Evolutionary conservation across 2,329 filamentous ascomycete species (phyloP).

Genomic region (Phyllosticta paracitricarpa): DNA sequence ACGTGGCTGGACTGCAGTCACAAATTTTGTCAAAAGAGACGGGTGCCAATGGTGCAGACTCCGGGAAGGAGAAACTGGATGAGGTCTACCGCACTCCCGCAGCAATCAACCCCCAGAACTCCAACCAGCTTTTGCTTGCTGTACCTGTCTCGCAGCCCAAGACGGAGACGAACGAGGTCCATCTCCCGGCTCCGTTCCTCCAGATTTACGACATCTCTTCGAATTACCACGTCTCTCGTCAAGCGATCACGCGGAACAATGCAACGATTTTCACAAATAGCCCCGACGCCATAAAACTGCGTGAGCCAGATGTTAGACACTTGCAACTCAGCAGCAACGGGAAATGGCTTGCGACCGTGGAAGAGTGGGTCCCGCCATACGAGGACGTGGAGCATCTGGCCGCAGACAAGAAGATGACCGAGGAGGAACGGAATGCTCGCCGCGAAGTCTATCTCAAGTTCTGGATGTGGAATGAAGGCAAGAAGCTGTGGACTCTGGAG

Average conservation of each 20-base stretch:
- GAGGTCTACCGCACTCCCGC: conserved; percentile 25
- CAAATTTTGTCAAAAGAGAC: background rate
- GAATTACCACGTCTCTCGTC: conserved; percentile 68
- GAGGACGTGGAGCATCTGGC: conserved; percentile 55
- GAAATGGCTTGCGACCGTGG: conserved; percentile 81
- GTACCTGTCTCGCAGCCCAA: conserved; percentile 44
- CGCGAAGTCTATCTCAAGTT: conserved; percentile 82
- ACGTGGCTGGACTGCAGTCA: conserved; percentile 71
- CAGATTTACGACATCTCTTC: conserved; percentile 82
- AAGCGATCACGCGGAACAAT: conserved; percentile 82
- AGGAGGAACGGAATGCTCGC: conserved; percentile 38
- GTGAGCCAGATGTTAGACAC: conserved; percentile 67
- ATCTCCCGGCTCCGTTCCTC: conserved; percentile 49
- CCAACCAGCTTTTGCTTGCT: conserved; percentile 34
- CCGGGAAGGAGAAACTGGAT: conserved; percentile 12
- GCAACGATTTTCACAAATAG: conserved; percentile 71
- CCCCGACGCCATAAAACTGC: conserved; percentile 39
- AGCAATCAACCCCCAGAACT: conserved; percentile 30
- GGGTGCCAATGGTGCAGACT: background rate
- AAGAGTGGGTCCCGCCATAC: conserved; percentile 73
- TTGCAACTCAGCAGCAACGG: conserved; percentile 72
- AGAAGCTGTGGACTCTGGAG: conserved; percentile 57
- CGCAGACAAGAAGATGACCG: conserved; percentile 23
- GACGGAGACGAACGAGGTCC: conserved; percentile 16
- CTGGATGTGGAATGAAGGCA: conserved; percentile 59